Evolutionary conservation across 345 rosid genomes (phyloP), one percentile per base, ranked within the genome.

Genomic region (Pugionium dolabratum): DNA sequence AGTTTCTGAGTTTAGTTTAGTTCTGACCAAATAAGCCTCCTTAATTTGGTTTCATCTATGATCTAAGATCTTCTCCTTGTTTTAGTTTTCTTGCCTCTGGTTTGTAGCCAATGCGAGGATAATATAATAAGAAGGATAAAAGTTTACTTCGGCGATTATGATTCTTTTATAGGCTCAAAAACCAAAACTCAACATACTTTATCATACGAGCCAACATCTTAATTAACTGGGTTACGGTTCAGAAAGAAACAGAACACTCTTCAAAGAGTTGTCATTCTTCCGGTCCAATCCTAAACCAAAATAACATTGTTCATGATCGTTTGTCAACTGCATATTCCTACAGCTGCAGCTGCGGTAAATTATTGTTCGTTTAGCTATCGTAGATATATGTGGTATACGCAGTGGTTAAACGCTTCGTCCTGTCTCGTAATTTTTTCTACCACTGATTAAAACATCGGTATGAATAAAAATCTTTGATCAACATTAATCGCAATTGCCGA

Each of bases 241-340:
- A 6, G 52, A 31, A 40, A 55, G 70, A 54, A 48, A 51, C 60
- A 57, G 55, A 59, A 48, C 33, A 59, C 35, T 57, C 60, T 47
- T 51, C 54, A 78, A 42, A 73, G 62, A 57, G 85, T 48, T 10
- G 82, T 78, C 74, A 75, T 79, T 66, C 37, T 28, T 59, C 74
- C 51, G 76, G 81, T 76, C 89, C 87, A 59, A 89, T 89, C 75
- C 97, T 83, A n/a, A 86, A 18, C 18, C 18, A 18, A 18, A 18
- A 18, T 18, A 18, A 18, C 18, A 18, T 18, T 18, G 0, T 18
- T 18, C 18, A 18, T 18, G 18, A 18, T 18, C 18, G 18, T 18
- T 18, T 18, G 18, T 18, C 18, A 18, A 18, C 18, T 0, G 18
- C 18, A 18, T 18, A 18, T 18, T 18, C 18, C 18, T 18, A 18